phyloP scores from a whole-genome alignment of 2,329 filamentous ascomycete species.

The Xylariomycetidae sp. region DNA sequence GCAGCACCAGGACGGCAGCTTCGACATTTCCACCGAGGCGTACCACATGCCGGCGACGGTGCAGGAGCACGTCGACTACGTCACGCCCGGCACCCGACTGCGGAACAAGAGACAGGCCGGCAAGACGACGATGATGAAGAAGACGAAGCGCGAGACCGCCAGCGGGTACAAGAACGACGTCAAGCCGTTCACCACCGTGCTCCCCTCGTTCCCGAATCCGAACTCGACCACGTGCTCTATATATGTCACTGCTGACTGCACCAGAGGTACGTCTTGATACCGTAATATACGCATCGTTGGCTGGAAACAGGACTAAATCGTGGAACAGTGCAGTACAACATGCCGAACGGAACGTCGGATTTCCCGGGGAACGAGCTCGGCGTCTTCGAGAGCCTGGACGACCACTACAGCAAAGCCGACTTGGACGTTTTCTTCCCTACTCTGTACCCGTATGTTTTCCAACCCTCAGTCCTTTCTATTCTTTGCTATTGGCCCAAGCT shows the following conservation, averaged over 20 bases:
- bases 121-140: slow-evolving; percentile 6
- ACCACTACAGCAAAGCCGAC: slow-evolving; percentile 28
- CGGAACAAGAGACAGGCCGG: slow-evolving; percentile 4
- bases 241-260: slow-evolving; percentile 19
- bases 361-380: slow-evolving; percentile 18
- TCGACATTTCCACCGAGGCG: slow-evolving; percentile 14
- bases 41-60: slow-evolving; percentile 19
- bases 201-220: slow-evolving; percentile 11
- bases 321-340: slow-evolving; percentile 15
- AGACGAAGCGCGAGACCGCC: slow-evolving; percentile 12
- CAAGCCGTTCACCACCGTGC: slow-evolving; percentile 12
- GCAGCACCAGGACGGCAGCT: slow-evolving; percentile 22
- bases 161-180: slow-evolving; percentile 6
- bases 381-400: slow-evolving; percentile 30
- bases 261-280: slow-evolving; percentile 15
- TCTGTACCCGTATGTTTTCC: slow-evolving; percentile 19
- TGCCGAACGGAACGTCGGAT: slow-evolving; percentile 14
- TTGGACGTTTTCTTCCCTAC: slow-evolving; percentile 27
- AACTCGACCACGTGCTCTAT: slow-evolving; percentile 18
- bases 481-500: neutral
- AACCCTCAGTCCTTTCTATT: neutral
- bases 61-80: slow-evolving; percentile 20
- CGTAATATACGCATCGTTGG: too few relatives aligned
- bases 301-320: slow-evolving; percentile 4
- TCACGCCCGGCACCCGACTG: slow-evolving; percentile 17